Conservation (phyloP, 129 eudicot species). For the Cynara cardunculus region DNA sequence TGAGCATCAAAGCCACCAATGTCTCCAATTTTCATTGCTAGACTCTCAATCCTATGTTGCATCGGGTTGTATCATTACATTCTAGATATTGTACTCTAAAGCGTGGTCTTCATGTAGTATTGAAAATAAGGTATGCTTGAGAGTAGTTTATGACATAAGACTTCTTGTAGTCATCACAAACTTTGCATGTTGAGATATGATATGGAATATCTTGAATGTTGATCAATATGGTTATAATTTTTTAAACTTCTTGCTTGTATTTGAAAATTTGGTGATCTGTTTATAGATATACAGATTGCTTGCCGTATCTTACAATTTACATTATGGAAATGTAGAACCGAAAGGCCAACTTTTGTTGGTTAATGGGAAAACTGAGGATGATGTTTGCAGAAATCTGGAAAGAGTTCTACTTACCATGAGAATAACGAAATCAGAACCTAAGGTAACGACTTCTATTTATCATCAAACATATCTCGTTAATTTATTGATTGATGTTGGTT, state of each 20-base stretch:
- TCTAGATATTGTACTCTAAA: neutral
- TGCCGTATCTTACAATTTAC: constrained; percentile 9
- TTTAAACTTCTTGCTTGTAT: constrained; percentile 2
- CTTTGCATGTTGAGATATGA: neutral
- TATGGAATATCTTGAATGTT: neutral
- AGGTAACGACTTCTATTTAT: constrained; percentile 42
- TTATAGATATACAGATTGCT: neutral
- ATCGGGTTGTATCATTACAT: neutral
- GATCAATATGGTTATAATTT: neutral
- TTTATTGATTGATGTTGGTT: constrained; percentile 2
- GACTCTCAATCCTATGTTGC: neutral
- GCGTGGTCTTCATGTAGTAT: neutral
- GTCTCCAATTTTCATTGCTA: neutral
- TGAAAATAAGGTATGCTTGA: neutral
- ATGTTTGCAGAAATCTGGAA: constrained; percentile 85
- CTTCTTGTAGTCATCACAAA: neutral
- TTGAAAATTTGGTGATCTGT: neutral
- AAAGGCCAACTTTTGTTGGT: constrained; percentile 90
- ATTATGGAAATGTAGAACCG: constrained; percentile 53
- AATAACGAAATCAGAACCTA: constrained; percentile 84
- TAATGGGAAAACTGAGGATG: constrained; percentile 94
- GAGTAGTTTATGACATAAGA: neutral
- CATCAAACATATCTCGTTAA: neutral
- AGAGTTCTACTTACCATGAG: constrained; percentile 94
- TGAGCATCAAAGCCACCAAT: neutral